phyloP scores from a whole-genome alignment of 2,329 filamentous ascomycete species.

The Diaporthe amygdali region DNA sequence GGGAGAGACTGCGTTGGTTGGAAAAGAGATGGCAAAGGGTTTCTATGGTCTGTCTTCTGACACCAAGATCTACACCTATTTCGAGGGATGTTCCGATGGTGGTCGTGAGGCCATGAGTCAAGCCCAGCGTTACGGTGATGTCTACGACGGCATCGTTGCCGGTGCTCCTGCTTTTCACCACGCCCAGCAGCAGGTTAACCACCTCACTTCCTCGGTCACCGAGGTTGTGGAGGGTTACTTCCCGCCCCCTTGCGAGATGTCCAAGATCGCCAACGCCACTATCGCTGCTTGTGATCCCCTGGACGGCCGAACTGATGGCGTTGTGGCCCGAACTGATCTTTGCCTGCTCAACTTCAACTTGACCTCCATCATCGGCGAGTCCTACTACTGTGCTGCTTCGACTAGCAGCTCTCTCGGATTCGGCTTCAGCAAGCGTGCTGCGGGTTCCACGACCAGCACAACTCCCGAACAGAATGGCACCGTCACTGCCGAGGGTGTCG shows the following conservation, averaged over 20 bases:
- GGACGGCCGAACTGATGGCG: constrained; percentile 59
- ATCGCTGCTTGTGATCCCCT: constrained; percentile 60
- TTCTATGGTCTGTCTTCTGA: constrained; percentile 40
- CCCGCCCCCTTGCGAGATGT: constrained; percentile 50
- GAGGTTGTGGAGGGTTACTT: constrained; percentile 47
- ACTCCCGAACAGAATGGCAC: constrained; percentile 41
- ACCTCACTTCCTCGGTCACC: constrained; percentile 35
- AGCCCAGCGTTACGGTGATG: constrained; percentile 43
- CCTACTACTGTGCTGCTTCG: constrained; percentile 39
- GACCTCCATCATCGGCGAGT: constrained; percentile 35
- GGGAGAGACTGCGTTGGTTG: constrained; percentile 54
- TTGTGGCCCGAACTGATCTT: constrained; percentile 47
- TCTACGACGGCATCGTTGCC: constrained; percentile 49
- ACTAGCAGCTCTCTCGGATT: constrained; percentile 31
- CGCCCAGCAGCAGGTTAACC: constrained; percentile 40
- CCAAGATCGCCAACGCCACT: constrained; percentile 58
- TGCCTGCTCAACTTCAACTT: constrained; percentile 41
- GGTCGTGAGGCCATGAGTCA: constrained; percentile 55
- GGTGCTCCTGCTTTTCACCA: constrained; percentile 53
- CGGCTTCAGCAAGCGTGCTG: constrained; percentile 35
- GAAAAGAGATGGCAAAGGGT: constrained; percentile 46
- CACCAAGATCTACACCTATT: constrained; percentile 54
- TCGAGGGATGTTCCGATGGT: constrained; percentile 53
- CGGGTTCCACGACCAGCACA: constrained; percentile 17
- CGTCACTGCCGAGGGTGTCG: constrained; percentile 39